A percentile compares a stretch with the other conserved stretches of the same genome.
Conservation (phyloP, 2,329 filamentous ascomycete genomes). For the Cladosporium sp. region DNA sequence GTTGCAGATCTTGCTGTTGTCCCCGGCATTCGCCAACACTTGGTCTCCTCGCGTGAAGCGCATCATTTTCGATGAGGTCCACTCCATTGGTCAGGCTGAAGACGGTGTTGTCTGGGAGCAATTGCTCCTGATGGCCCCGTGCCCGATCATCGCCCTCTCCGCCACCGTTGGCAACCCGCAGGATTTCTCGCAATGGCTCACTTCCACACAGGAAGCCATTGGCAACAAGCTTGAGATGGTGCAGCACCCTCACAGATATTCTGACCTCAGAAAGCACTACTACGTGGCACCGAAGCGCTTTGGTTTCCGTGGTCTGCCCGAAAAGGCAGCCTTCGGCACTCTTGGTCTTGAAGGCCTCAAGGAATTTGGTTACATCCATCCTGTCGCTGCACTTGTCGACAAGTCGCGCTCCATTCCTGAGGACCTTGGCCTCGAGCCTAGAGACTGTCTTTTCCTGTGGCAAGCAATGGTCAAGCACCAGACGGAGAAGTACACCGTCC, state of each 20-base stretch:
- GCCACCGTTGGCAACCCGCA: conserved; percentile 72
- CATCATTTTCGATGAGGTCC: conserved; percentile 79
- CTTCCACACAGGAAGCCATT: conserved; percentile 55
- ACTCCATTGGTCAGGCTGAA: conserved; percentile 70
- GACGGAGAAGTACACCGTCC: conserved; percentile 39
- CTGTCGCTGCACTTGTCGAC: conserved; percentile 57
- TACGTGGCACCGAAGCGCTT: conserved; percentile 50
- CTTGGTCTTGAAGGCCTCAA: conserved; percentile 44
- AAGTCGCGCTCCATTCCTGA: conserved; percentile 57
- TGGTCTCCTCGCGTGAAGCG: conserved; percentile 65
- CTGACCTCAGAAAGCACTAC: conserved; percentile 68
- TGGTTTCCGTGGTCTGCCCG: conserved; percentile 48
- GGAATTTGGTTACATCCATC: conserved; percentile 58
- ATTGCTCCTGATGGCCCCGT: conserved; percentile 65
- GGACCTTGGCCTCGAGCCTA: conserved; percentile 63
- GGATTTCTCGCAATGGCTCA: conserved; percentile 64
- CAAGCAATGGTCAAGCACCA: conserved; percentile 55
- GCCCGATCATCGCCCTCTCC: conserved; percentile 71
- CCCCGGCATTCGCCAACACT: conserved; percentile 56
- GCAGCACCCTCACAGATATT: conserved; percentile 63
- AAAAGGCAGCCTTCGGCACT: conserved; percentile 33
- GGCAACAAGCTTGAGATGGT: conserved; percentile 63
- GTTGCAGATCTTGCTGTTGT: conserved; percentile 69
- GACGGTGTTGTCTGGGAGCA: conserved; percentile 77
- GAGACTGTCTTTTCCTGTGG: conserved; percentile 64